Evolutionary conservation across 2,329 filamentous ascomycete species (phyloP), one percentile per base, ranked within the genome.

Genomic region (Sarocladium oryzae): DNA sequence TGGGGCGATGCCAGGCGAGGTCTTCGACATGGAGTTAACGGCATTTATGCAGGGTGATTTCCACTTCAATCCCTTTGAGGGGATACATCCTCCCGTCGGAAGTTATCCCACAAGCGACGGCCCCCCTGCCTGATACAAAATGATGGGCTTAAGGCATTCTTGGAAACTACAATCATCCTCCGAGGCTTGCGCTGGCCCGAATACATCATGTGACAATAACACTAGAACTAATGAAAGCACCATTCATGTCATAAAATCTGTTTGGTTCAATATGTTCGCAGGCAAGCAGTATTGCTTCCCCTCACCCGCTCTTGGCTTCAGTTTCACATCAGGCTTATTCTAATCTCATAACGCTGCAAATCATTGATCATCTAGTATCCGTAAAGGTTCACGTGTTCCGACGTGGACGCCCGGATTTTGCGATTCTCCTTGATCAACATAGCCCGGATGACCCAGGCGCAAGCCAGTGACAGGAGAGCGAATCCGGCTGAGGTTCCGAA

Each of bases 401-500:
- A 56, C 0, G 57, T 64, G 0, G 65, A 66, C 2, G 61, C 61
- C 1, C 60, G 60, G 26, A 72, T 67, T 53, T 63, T 69, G 49
- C 61, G 63, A 57, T 77, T 76, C 55, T 70, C 66, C 20, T 63
- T 62, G 24, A 69, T 63, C 52, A 76, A 56, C 54, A 72, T 57
- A 10, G 63, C 49, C 8, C 68, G 66, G 51, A 75, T 69, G 6
- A 66, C 55, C 73, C 73, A 76, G 1, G 72, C 73, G 23, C 66
- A 69, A 1, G 57, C 52, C 10, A 69, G 63, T 0, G 67, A 64
- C 18, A 63, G 61, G 5, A 68, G 50, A 1, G 70, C 67, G 33
- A 72, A 74, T 0, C 68, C 72, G 2, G 70, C 65, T 1, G 71
- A 75, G 11, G 72, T 70, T 4, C 69, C 71, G 13, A 72, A 69